phyloP scores from a whole-genome alignment of 306 rosid species.

The Cicer chorassanicum region DNA sequence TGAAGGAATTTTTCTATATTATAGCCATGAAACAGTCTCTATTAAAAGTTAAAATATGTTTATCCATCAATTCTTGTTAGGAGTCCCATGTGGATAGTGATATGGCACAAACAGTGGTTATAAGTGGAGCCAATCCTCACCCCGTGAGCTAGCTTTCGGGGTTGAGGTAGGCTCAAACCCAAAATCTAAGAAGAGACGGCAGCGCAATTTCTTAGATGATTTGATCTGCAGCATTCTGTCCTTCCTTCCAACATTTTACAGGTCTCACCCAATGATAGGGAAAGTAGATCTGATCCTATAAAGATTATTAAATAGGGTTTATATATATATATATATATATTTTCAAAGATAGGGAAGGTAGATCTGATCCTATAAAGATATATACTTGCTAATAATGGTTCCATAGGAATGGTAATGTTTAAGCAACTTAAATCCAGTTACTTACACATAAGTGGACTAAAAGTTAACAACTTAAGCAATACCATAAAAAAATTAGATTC shows the following conservation, averaged over 20 bases:
- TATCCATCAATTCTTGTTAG: background rate
- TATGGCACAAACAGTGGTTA: no score
- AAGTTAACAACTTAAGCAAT: constrained; percentile 8
- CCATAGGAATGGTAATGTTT: constrained; percentile 1
- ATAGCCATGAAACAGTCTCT: background rate
- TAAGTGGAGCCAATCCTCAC: background rate
- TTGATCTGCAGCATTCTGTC: background rate
- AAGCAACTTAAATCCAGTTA: constrained; percentile 16
- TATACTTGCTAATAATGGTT: constrained; percentile 31
- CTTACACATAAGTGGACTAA: background rate
- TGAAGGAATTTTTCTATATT: constrained; percentile 11
- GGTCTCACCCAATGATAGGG: background rate
- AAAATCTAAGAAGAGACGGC: background rate
- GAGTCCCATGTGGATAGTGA: no score
- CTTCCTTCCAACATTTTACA: background rate
- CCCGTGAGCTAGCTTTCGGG: background rate
- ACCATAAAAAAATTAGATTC: background rate
- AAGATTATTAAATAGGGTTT: background rate
- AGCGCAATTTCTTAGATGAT: background rate
- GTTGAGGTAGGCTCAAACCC: background rate
- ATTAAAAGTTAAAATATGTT: background rate
- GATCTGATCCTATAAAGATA: constrained; percentile 13
- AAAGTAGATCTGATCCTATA: no score
- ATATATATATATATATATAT: background rate
- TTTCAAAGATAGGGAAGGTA: background rate